Base-by-base conservation (phyloP, 768 basidiomycete species). In the Paxillus involutus region DNA sequence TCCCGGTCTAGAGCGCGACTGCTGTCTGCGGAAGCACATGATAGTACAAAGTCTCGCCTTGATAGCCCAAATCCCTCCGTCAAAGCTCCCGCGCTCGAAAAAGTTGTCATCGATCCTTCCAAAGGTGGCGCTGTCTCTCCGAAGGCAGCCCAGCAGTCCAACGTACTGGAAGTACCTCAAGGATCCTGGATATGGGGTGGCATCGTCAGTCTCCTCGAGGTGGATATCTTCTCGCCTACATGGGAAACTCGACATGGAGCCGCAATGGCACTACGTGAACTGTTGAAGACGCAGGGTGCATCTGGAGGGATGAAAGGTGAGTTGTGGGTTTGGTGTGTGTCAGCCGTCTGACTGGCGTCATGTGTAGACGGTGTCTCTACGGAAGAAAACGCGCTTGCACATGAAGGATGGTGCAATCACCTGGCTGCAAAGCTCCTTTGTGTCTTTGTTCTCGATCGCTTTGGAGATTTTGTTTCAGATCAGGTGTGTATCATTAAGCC, bases 161-260 rank as follows among this genome's bases (percentile, higher is more conserved):
- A 84, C 60, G 89, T 85, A 12, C 78, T 94, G 14, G 85, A 91
- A 50, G 90, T 93, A 4, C 75, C 79, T 49, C 78, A 80, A 26
- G 92, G 91, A 0, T 72, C 75, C 29, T 95, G 92, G 92, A 78
- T 91, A 1, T 95, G 93, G 93, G 88, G 89, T 60, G 90, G 88
- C 16, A 80, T 93, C 11, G 82, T 86, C 12, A 84, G 84, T 56
- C 77, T 94, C 7, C 77, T 98, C 8, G 87, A 89, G 64, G 86
- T 93, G 6, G 88, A 91, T 62, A 72, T 98, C 8, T 88, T 92
- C 62, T 93, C 88, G 62, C 80, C 87, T 4, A 80, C 85, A 3
- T 98, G 97, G 97, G 94, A 98, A 70, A 84, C 89, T 13, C 81
- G 97, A 47, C 97, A 99, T 63, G 97, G 97, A 35, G 89, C 94